Conservation (phyloP, 805 yeast species). For the Zygosaccharomyces siamensis region DNA sequence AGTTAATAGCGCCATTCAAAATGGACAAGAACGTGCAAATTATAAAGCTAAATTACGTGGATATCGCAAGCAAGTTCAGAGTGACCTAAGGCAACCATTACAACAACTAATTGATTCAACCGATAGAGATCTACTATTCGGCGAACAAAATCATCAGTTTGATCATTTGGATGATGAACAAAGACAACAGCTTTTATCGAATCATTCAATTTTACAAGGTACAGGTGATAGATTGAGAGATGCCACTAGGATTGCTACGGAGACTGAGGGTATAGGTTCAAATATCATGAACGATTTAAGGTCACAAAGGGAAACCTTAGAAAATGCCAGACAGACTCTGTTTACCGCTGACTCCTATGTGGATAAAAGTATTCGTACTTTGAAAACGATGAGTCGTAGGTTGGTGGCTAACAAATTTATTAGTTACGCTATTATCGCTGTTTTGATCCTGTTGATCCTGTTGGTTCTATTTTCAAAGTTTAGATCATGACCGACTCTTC, state of each 20-base stretch:
- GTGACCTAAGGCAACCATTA: constrained; percentile 50
- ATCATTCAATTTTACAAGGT: constrained; percentile 75
- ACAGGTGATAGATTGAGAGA: constrained; percentile 80
- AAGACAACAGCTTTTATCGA: constrained; percentile 72
- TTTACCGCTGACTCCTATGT: constrained; percentile 90
- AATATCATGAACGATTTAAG: constrained; percentile 82
- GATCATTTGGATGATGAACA: constrained; percentile 52
- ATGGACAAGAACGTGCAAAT: constrained; percentile 45
- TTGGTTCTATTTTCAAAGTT: constrained; percentile 82
- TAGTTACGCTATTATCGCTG: constrained; percentile 87
- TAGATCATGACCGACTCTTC: constrained; percentile 30
- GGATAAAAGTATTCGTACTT: constrained; percentile 79
- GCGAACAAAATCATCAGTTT: constrained; percentile 36
- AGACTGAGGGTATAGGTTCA: constrained; percentile 89
- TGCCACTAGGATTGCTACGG: constrained; percentile 84
- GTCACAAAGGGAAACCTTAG: constrained; percentile 88
- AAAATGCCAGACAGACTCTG: constrained; percentile 78
- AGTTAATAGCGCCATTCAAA: constrained; percentile 60
- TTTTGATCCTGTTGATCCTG: constrained; percentile 72
- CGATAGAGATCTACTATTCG: constrained; percentile 71
- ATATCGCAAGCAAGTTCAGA: constrained; percentile 55
- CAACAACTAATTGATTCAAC: constrained; percentile 60
- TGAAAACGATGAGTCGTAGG: constrained; percentile 87
- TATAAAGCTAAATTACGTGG: constrained; percentile 74
- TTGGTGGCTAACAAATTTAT: constrained; percentile 87